Evolutionary conservation across 2,329 filamentous ascomycete species (phyloP).

Genomic region (Calonectria leucothoes): DNA sequence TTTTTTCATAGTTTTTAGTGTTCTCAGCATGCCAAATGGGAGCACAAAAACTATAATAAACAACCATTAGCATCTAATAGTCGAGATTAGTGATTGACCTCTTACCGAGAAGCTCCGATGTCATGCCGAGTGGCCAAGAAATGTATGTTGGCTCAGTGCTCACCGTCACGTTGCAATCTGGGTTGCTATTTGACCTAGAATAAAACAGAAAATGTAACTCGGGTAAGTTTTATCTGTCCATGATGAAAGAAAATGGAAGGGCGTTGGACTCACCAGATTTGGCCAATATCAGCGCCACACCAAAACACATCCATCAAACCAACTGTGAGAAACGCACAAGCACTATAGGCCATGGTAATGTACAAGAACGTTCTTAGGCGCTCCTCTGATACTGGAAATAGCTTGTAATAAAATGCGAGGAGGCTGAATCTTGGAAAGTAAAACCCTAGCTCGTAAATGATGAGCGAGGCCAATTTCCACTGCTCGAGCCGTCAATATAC

Average conservation of each 20-base stretch:
- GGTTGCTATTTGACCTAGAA: neutral
- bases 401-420: neutral
- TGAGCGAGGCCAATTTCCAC: neutral
- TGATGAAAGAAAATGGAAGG: neutral
- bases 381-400: neutral
- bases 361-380: neutral
- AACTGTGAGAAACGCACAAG: neutral
- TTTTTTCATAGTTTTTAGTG: neutral
- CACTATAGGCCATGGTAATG: neutral
- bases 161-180: neutral
- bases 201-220: neutral
- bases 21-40: neutral
- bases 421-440: neutral
- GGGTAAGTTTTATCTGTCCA: neutral
- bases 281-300: neutral
- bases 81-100: accelerated
- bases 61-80: neutral
- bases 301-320: neutral
- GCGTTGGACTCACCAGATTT: neutral
- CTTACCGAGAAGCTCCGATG: neutral
- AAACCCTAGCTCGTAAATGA: neutral
- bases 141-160: neutral
- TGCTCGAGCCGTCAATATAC: neutral
- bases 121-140: neutral
- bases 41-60: neutral